Evolutionary conservation across 176 grass and related monocot genomes (phyloP).

Genomic region (Stipa capillata): DNA sequence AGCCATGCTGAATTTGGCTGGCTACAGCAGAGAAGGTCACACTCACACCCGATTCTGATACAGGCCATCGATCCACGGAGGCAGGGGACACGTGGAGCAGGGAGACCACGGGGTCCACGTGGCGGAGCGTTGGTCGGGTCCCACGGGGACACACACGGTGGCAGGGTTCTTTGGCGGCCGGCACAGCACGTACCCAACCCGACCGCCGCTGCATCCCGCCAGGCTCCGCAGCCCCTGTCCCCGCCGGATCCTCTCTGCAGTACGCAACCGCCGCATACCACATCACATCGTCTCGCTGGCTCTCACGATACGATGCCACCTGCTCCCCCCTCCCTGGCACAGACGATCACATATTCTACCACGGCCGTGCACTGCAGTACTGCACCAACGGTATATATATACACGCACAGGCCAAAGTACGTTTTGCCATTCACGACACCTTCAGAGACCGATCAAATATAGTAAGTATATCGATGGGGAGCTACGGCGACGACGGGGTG

Average conservation of each 20-base stretch:
- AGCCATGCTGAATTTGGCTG: no score
- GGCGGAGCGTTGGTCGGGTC: conserved; percentile 18
- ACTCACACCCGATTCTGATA: conserved; percentile 19
- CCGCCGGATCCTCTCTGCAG: conserved; percentile 30
- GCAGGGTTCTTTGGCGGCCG: conserved; percentile 22
- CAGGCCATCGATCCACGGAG: conserved; percentile 20
- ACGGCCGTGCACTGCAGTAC: no score
- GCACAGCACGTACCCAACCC: conserved; percentile 27
- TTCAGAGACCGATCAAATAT: neutral
- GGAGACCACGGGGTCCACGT: conserved; percentile 23
- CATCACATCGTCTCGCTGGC: conserved; percentile 1
- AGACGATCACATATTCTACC: neutral
- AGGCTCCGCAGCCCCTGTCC: conserved; percentile 31
- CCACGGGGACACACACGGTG: conserved; percentile 27
- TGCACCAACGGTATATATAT: conserved; percentile 50
- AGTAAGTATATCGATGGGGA: conserved; percentile 36
- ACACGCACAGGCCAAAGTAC: neutral
- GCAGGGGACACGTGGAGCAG: no score
- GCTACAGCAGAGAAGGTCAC: no score
- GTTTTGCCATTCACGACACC: neutral
- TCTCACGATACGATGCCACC: no score
- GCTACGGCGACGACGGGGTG: conserved; percentile 39
- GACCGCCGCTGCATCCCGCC: conserved; percentile 33
- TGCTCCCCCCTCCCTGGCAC: no score
- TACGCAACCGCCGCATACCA: conserved; percentile 8